These are phyloP conservation scores for Conticribra guillardii DNA, from an alignment of 108 stramenopile species.

Conservation along the genomic window DNA sequence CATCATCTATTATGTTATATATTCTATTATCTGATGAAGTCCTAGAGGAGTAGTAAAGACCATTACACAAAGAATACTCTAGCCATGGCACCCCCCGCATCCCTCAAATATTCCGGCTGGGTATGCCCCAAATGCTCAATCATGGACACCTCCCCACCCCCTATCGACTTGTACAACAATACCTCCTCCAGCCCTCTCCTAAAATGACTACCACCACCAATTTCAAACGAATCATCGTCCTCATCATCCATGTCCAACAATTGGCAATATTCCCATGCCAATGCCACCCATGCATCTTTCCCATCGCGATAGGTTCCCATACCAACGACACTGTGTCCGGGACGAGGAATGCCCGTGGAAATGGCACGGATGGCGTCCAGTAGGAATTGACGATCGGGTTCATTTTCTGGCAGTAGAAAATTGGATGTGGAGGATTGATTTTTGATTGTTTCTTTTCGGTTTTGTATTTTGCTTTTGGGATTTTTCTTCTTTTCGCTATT, in stretches of 20 bases:
- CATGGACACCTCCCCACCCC: constrained; percentile 55
- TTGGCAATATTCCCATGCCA: constrained; percentile 65
- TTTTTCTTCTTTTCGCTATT: constrained; percentile 8
- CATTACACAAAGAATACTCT: constrained; percentile 74
- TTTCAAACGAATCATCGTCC: background rate
- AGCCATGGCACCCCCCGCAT: constrained; percentile 87
- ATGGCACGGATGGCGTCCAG: constrained; percentile 74
- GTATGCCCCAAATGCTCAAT: constrained; percentile 81
- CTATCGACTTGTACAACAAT: constrained; percentile 59
- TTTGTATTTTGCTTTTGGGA: background rate
- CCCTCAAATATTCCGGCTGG: constrained; percentile 60
- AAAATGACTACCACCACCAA: background rate
- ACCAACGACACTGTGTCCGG: constrained; percentile 71
- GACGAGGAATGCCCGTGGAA: constrained; percentile 73
- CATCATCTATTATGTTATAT: too few species aligned
- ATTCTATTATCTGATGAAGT: too few species aligned
- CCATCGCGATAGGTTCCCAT: constrained; percentile 73
- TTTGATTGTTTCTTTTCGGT: background rate
- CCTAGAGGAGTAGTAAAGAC: too few species aligned
- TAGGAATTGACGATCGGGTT: constrained; percentile 20
- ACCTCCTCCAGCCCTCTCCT: constrained; percentile 56
- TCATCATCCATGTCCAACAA: constrained; percentile 13
- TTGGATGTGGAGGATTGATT: constrained; percentile 15
- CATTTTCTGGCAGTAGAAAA: constrained; percentile 14
- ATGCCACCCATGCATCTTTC: constrained; percentile 58